phyloP scores from a whole-genome alignment of 169 alveolate species.

The Cryptosporidium ubiquitum region DNA sequence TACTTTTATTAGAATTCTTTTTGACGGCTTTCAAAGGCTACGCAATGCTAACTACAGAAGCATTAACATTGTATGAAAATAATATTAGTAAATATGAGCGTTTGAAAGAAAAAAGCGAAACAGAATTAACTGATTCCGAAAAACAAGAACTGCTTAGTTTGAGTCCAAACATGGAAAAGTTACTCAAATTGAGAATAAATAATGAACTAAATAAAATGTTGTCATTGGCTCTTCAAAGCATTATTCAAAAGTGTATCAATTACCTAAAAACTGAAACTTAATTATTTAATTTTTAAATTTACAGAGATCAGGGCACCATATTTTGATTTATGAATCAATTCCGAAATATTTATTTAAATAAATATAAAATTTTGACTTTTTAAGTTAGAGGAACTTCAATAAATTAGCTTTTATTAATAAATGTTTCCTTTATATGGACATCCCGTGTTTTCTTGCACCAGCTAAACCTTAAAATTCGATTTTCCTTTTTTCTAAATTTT shows the following conservation, averaged over 20 bases:
- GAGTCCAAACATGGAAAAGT: neutral
- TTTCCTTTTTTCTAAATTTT: too few relatives aligned
- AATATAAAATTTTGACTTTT: too few relatives aligned
- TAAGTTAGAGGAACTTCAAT: too few relatives aligned
- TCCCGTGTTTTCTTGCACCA: too few relatives aligned
- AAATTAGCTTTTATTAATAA: too few relatives aligned
- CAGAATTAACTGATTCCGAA: neutral
- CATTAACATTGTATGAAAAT: neutral
- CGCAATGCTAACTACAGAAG: neutral
- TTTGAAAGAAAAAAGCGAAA: too few relatives aligned
- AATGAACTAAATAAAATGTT: neutral
- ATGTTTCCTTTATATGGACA: too few relatives aligned
- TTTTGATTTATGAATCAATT: neutral
- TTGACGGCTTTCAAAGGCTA: neutral
- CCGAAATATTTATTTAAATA: neutral
- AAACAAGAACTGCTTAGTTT: too few relatives aligned
- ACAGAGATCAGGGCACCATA: too few relatives aligned
- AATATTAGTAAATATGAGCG: neutral
- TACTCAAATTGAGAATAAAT: neutral
- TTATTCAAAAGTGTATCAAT: neutral
- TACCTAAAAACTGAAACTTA: neutral
- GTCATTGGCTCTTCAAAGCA: neutral
- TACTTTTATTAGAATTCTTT: neutral
- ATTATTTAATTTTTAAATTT: too few relatives aligned
- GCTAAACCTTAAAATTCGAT: too few relatives aligned